Evolutionary conservation across 257 asterid genomes (phyloP).

Genomic region (Jacaranda mimosifolia): DNA sequence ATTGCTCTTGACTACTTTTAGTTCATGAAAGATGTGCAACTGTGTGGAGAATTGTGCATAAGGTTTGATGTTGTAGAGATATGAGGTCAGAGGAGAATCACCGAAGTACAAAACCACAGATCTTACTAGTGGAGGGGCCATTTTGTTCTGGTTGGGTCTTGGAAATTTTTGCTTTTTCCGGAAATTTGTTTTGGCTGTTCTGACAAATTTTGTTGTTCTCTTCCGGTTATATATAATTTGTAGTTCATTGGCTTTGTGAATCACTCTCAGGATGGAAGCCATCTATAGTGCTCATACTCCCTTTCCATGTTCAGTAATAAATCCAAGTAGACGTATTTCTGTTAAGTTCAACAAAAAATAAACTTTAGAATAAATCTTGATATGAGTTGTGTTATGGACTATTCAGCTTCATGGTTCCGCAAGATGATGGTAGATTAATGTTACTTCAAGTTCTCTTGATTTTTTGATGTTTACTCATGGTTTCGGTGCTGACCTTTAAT

Average conservation of each 20-base stretch:
- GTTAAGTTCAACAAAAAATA: not conserved
- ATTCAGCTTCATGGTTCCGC: conserved; percentile 6
- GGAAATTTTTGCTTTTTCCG: not conserved
- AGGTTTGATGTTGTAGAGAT: conserved; percentile 13
- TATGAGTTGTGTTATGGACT: conserved; percentile 5
- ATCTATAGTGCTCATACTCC: not conserved
- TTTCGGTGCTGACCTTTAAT: conserved; percentile 4
- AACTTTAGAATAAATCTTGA: not conserved
- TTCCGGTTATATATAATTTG: not conserved
- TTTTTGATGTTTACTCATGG: conserved; percentile 20
- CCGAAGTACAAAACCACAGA: not conserved
- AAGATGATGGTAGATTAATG: conserved; percentile 6
- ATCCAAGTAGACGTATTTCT: not conserved
- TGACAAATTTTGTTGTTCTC: not conserved
- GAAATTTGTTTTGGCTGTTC: conserved; percentile 19
- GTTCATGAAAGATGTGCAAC: not conserved
- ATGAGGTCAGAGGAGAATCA: conserved; percentile 21
- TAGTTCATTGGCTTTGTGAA: not conserved
- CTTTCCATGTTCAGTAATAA: conserved; percentile 8
- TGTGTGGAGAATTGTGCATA: not conserved
- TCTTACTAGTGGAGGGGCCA: not conserved
- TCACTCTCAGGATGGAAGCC: not conserved
- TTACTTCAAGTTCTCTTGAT: conserved; percentile 19
- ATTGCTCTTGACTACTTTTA: conserved; percentile 7
- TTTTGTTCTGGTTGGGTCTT: conserved; percentile 3